Base-by-base conservation (phyloP, 805 yeast species). In the Ogataea allantospora region DNA sequence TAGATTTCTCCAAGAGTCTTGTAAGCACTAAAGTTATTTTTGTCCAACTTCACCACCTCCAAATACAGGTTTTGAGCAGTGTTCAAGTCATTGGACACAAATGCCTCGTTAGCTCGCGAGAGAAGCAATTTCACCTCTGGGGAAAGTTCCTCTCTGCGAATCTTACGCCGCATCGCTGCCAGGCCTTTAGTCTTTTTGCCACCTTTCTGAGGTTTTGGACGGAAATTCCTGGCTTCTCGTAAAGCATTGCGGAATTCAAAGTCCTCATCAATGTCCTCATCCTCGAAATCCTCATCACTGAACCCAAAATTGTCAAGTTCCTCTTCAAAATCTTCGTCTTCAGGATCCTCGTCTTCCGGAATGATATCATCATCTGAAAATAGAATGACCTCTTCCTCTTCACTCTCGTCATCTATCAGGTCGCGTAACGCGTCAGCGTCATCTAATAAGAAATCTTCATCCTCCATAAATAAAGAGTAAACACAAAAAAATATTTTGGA, bases 1-100 rank as follows among this genome's bases (percentile, higher is more conserved):
- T 84, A 82, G 31, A 91, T 84, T 53, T 86, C 95, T 31, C 96
- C 97, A 30, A 88, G 63, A 0, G 95, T 84, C 52, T 84, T 82
- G 67, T 89, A 89, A 0, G 96, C 96, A 30, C 84, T 78, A 58
- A 77, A 82, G 56, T 85, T 83, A 47, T 76, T 75, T 10, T 86
- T 81, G 54, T 88, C 96, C 37, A 79, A 69, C 50, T 80, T 78
- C 43, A 91, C 80, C 9, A 88, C 95, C 44, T 77, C 86, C 48
- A 69, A 65, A 60, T 73, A 89, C 33, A 72, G 55, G 34, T 73
- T 63, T 48, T 76, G 72, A 0, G 95, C 91, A 1, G 64, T 68
- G 20, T 71, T 75, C 13, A 75, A 69, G 50, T 83, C 82, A 33
- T 72, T 71, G 20, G 73, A 56, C 1, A 84, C 95, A 67, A 81